Percentiles rank a stretch among this genome's conserved stretches.
phyloP scores from a whole-genome alignment of 495 filamentous ascomycete genomes.

The Penicillium alfredii region DNA sequence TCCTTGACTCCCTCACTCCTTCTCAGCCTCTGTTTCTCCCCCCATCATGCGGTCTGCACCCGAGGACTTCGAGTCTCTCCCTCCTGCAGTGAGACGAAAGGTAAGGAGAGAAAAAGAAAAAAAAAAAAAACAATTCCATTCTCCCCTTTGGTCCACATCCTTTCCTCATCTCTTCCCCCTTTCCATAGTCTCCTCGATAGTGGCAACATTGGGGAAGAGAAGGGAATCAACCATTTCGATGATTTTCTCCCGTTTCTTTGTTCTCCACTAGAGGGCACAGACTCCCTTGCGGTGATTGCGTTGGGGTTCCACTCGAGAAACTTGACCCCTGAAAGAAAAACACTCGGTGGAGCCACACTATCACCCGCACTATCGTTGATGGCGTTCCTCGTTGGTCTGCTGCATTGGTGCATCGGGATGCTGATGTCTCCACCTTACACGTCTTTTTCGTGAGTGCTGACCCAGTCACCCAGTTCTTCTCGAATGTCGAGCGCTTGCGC shows the following conservation, averaged over 20 bases:
- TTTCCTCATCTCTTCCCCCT: neutral
- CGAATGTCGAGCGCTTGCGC: constrained; percentile 35
- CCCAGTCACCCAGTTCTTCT: constrained; percentile 32
- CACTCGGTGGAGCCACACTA: constrained; percentile 15
- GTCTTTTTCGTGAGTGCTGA: too few species aligned
- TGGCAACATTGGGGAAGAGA: neutral
- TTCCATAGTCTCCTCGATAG: constrained; percentile 4
- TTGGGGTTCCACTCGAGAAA: too few species aligned
- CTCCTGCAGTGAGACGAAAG: constrained; percentile 33
- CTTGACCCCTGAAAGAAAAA: too few species aligned
- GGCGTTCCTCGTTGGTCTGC: constrained; percentile 10
- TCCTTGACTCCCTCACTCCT: neutral
- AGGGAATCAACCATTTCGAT: neutral
- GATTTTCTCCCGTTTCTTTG: constrained; percentile 4
- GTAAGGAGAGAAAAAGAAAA: too few species aligned
- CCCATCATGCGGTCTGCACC: constrained; percentile 8
- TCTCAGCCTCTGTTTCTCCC: neutral
- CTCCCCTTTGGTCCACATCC: too few species aligned
- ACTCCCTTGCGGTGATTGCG: too few species aligned
- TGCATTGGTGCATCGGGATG: constrained; percentile 11
- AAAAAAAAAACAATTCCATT: too few species aligned
- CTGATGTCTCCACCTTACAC: constrained; percentile 5
- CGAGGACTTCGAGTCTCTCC: constrained; percentile 31
- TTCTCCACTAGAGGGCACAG: too few species aligned
- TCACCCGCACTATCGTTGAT: constrained; percentile 26